Base-by-base conservation (phyloP, 805 yeast genomes). In the Metschnikowia koreensis region DNA sequence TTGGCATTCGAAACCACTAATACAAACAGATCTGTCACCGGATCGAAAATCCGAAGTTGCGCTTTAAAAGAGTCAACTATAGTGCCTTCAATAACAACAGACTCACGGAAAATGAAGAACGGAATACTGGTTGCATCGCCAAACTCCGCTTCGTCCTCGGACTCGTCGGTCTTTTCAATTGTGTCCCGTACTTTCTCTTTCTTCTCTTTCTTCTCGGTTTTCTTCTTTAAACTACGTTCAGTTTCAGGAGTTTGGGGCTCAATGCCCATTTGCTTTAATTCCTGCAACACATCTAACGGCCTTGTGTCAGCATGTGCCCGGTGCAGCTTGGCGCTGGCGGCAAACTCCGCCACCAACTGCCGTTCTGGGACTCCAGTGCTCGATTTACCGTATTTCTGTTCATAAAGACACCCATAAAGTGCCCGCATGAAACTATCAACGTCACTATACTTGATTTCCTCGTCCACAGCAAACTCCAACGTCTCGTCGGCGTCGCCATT, bases 401-500 rank as follows among this genome's bases (percentile, higher is more conserved):
- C 96, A 64, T 81, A 93, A 59, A 84, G 81, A 61, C 96, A 89
- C 51, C 80, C 79, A 61, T 81, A 77, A 12, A 89, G 74, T 1
- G 83, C 74, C 27, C 71, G 64, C 70, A 86, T 79, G 65, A 93
- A 93, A 41, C 76, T 74, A 33, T 85, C 82, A 38, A 86, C 81
- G 38, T 83, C 77, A 27, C 75, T 81, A 13, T 71, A 60, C 8
- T 81, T 73, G n/a, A 84, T 80, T 12, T 79, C 77, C 44, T 77
- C 79, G 54, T 83, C 89, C 46, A 89, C 81, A 22, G 87, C 77
- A 68, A 89, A 92, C 67, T 91, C 96, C 67, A 86, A 90, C 56
- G 76, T 71, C 62, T 92, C 97, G 26, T 90, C 97, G 6, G 77
- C 75, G 61, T 92, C 97, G n/a, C 97, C 97, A 41, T 83, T 83